phyloP scores from a whole-genome alignment of 257 asterid genomes.

The Solanum stenotomum region DNA sequence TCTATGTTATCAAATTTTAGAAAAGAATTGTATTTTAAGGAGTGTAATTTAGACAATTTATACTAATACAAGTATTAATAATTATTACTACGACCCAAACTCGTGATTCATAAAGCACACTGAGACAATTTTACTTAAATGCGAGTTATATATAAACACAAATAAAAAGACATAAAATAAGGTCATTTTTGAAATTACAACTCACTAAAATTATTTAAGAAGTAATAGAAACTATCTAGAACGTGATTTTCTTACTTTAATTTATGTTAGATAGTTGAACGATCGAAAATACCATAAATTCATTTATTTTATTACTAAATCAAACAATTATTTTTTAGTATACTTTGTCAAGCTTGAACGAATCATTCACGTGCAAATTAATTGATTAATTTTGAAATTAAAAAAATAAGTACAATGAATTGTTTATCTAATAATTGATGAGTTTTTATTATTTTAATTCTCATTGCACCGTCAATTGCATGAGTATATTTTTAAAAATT shows the following conservation, averaged over 20 bases:
- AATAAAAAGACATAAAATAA: too few species aligned
- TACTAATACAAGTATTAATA: too few species aligned
- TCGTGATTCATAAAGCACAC: too few species aligned
- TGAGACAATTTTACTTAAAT: too few species aligned
- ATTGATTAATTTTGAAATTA: not conserved
- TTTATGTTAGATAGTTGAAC: not conserved
- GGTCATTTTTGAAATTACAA: not conserved
- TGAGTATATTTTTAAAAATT: not conserved
- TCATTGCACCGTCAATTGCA: not conserved
- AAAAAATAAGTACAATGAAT: not conserved
- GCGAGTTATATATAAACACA: too few species aligned
- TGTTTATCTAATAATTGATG: not conserved
- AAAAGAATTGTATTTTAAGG: too few species aligned
- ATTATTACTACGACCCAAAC: too few species aligned
- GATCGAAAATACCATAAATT: not conserved
- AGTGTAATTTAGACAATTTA: too few species aligned
- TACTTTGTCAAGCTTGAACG: not conserved
- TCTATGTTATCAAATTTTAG: not conserved
- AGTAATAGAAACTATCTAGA: not conserved
- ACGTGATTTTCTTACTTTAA: not conserved
- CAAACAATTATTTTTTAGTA: not conserved
- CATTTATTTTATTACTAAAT: not conserved
- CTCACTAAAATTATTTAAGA: not conserved
- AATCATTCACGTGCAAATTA: not conserved
- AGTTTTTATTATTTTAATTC: not conserved